Conservation (phyloP, 768 basidiomycete species). For the Suillus clintonianus region DNA sequence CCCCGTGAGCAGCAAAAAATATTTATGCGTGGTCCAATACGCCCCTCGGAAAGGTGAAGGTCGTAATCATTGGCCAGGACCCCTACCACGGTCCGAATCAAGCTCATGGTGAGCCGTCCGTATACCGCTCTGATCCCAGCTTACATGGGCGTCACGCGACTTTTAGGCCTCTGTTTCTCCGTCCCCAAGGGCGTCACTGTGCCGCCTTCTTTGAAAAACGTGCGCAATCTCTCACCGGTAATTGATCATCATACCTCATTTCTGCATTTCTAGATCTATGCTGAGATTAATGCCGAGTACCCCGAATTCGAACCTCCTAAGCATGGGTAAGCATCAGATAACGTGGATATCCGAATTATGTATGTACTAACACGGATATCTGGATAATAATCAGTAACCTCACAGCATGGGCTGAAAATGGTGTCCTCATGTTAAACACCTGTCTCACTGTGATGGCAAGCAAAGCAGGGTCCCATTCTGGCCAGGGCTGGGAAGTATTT, state of each 20-base stretch:
- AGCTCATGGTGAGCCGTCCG: conserved; percentile 68
- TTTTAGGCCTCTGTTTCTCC: conserved; percentile 81
- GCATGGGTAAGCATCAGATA: conserved; percentile 66
- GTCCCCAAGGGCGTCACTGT: conserved; percentile 75
- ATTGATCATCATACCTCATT: conserved; percentile 13
- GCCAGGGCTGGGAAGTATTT: conserved; percentile 90
- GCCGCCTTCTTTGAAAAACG: conserved; percentile 85
- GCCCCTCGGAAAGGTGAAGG: conserved; percentile 79
- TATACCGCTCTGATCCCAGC: conserved; percentile 1
- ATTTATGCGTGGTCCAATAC: conserved; percentile 94
- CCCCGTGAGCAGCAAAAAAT: conserved; percentile 58
- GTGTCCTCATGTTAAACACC: conserved; percentile 92
- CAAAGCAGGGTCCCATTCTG: conserved; percentile 77
- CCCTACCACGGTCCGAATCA: conserved; percentile 81
- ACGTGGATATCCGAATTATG: conserved; percentile 4
- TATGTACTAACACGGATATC: not conserved
- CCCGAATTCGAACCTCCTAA: conserved; percentile 76
- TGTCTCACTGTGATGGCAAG: conserved; percentile 83
- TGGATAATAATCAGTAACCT: conserved; percentile 58
- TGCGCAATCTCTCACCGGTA: conserved; percentile 33
- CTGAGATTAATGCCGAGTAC: conserved; percentile 82
- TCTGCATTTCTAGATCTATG: conserved; percentile 66
- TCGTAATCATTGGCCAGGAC: conserved; percentile 91
- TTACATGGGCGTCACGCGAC: conserved; percentile 13
- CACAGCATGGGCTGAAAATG: conserved; percentile 77